These are phyloP conservation scores for Oryza officinalis DNA, from an alignment of 176 grass and related monocot species.

Conservation along the genomic window DNA sequence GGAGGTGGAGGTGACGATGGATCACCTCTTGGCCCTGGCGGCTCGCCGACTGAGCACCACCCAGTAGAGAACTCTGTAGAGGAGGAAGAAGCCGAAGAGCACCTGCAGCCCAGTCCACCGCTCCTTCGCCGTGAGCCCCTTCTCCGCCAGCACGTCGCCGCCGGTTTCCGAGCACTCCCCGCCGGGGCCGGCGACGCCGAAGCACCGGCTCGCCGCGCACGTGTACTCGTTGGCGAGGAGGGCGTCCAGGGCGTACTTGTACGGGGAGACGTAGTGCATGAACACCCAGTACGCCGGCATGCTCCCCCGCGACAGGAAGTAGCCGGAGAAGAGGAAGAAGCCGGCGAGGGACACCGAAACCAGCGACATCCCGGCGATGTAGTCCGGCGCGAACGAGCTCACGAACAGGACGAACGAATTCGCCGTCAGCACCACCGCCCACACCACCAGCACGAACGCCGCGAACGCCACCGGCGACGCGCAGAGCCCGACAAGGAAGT, in stretches of 20 bases:
- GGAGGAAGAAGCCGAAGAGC: conserved; percentile 84
- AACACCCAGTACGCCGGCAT: conserved; percentile 95
- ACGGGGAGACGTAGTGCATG: conserved; percentile 89
- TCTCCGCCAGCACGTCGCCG: conserved; percentile 59
- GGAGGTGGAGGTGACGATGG: no score
- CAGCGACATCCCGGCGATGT: conserved; percentile 86
- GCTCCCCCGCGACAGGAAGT: conserved; percentile 81
- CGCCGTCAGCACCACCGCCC: conserved; percentile 78
- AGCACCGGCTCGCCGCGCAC: conserved; percentile 63
- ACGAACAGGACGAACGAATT: conserved; percentile 93
- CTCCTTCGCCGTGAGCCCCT: conserved; percentile 56
- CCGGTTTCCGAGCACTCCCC: conserved; percentile 63
- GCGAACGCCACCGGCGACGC: conserved; percentile 56
- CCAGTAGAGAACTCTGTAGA: conserved; percentile 96
- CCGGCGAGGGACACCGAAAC: conserved; percentile 71
- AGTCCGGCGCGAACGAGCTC: conserved; percentile 87
- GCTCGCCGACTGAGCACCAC: conserved; percentile 75
- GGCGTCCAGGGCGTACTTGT: conserved; percentile 92
- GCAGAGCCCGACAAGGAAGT: conserved; percentile 91
- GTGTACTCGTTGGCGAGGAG: conserved; percentile 90
- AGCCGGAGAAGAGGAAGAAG: conserved; percentile 99
- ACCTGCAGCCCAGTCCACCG: conserved; percentile 87
- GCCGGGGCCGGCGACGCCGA: conserved; percentile 38
- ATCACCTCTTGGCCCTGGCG: conserved; percentile 64
- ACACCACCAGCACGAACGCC: conserved; percentile 75